Conservation (phyloP, 2,329 filamentous ascomycete genomes). For the Nannizziopsis barbatae region DNA sequence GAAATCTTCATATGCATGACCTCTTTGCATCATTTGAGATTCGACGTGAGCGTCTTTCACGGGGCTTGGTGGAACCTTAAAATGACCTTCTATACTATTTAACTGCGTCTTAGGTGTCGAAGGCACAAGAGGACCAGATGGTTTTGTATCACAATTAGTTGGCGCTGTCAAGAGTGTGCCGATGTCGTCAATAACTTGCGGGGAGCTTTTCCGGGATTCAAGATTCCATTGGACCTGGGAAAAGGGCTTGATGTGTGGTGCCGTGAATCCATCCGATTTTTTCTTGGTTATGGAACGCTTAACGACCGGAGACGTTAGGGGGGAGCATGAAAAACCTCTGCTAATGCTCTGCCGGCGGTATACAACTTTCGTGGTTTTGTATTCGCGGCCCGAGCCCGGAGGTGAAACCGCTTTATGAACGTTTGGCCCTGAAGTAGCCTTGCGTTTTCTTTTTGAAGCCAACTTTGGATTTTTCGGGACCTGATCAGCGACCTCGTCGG, state of each 20-base stretch:
- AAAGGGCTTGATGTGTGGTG: constrained; percentile 25
- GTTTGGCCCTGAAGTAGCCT: constrained; percentile 1
- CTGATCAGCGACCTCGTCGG: neutral
- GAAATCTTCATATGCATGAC: neutral
- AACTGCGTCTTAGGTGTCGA: constrained; percentile 1
- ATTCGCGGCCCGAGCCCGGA: constrained; percentile 4
- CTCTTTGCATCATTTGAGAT: constrained; percentile 1
- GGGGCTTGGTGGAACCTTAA: neutral
- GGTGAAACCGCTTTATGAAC: neutral
- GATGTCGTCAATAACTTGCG: neutral
- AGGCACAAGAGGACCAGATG: neutral
- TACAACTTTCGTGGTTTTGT: constrained; percentile 12
- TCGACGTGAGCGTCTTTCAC: neutral
- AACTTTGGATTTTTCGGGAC: neutral
- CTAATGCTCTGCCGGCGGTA: constrained; percentile 13
- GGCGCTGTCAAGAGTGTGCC: neutral
- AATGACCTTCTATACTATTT: too few relatives aligned
- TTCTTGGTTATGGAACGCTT: neutral
- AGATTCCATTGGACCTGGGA: constrained; percentile 22
- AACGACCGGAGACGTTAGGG: neutral
- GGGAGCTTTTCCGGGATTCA: constrained; percentile 5
- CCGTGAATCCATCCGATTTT: neutral
- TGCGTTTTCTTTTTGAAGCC: neutral
- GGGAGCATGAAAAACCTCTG: constrained; percentile 10
- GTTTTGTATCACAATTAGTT: neutral